Percentiles rank a stretch among this genome's conserved stretches.
Conservation (phyloP, 192 early-diverging fungal species). For the Coemansia reversa region DNA sequence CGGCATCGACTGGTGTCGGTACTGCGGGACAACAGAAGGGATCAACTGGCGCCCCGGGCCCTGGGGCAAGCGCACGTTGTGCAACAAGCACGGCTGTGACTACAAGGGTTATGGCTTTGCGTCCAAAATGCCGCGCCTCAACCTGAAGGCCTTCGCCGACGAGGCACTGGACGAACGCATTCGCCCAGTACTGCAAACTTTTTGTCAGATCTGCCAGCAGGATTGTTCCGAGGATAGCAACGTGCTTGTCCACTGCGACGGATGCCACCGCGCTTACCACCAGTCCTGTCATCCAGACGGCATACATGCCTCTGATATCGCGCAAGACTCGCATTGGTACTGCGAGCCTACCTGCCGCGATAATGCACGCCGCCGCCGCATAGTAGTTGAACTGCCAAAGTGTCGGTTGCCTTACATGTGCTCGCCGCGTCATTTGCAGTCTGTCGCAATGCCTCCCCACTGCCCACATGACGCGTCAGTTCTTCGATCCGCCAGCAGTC, state of each 20-base stretch:
- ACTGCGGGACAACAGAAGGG: conserved; percentile 86
- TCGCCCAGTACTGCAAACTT: conserved; percentile 87
- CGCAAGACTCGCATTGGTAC: conserved; percentile 30
- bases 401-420: conserved; percentile 54
- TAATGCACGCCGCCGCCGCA: conserved; percentile 40
- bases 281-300: conserved; percentile 62
- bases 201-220: conserved; percentile 73
- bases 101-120: conserved; percentile 94
- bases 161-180: conserved; percentile 78
- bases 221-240: conserved; percentile 63
- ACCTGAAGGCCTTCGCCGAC: conserved; percentile 71
- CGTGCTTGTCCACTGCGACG: conserved; percentile 75
- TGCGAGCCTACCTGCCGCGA: conserved; percentile 49
- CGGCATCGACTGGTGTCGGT: conserved; percentile 82
- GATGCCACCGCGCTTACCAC: conserved; percentile 81
- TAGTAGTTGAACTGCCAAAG: conserved; percentile 53
- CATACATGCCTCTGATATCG: conserved; percentile 18
- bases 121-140: conserved; percentile 80
- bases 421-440: conserved; percentile 35
- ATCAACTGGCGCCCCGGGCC: conserved; percentile 91
- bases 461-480: background rate
- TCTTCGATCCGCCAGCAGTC: conserved; percentile 1
- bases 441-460: background rate
- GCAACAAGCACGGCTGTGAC: conserved; percentile 96
- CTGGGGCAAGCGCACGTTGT: conserved; percentile 91